Evolutionary conservation across 139 green algal genomes (phyloP).

Genomic region (Trebouxia sp.): DNA sequence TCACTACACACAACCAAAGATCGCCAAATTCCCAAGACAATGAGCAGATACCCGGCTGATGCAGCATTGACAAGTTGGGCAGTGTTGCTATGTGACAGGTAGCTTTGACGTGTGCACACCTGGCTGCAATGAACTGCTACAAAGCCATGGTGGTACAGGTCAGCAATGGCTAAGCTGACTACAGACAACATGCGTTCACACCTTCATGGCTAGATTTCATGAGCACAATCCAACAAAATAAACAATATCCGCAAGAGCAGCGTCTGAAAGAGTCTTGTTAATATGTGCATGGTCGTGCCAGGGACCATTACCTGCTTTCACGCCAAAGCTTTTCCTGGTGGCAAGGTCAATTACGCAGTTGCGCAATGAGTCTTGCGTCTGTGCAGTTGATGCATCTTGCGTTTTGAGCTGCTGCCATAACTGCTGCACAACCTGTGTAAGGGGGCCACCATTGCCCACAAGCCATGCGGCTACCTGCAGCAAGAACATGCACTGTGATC

Average conservation of each 20-base stretch:
- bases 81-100: background rate
- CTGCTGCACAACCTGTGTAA: conserved; percentile 37
- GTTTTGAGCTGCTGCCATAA: conserved; percentile 46
- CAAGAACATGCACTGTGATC: too few relatives aligned
- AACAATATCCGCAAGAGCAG: background rate
- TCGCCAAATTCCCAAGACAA: background rate
- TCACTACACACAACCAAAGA: too few relatives aligned
- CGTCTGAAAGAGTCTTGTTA: background rate
- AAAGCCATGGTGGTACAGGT: too few relatives aligned
- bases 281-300: too few relatives aligned
- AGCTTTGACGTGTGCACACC: background rate
- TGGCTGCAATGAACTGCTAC: too few relatives aligned
- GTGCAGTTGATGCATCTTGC: background rate
- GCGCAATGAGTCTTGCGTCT: conserved; percentile 39
- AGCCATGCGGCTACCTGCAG: conserved; percentile 48
- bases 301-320: conserved; percentile 62
- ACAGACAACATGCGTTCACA: background rate
- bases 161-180: background rate
- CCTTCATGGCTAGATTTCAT: background rate
- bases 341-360: conserved; percentile 61
- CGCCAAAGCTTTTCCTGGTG: conserved; percentile 57
- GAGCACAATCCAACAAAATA: background rate
- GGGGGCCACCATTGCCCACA: conserved; percentile 41
- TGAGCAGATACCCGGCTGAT: background rate
- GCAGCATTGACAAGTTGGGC: background rate